Evolutionary conservation across 2,329 filamentous ascomycete species (phyloP).

Genomic region (Colletotrichum sojae): DNA sequence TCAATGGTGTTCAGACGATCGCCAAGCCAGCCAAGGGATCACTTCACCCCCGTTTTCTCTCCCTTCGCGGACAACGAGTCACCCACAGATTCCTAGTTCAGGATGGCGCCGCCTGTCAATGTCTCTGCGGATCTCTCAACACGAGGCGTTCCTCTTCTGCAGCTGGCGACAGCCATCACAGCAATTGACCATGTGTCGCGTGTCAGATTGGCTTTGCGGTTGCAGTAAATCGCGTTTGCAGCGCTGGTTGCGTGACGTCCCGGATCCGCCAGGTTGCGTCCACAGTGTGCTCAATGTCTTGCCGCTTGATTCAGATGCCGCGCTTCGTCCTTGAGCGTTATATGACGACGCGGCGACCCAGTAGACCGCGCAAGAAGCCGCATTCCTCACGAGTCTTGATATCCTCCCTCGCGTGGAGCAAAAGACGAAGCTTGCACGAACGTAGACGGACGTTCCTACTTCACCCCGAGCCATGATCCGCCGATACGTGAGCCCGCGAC

Average conservation of each 20-base stretch:
- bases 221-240: background rate
- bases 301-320: conserved; percentile 8
- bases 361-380: background rate
- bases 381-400: conserved; percentile 6
- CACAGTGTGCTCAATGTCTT: conserved; percentile 13
- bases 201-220: conserved; percentile 8
- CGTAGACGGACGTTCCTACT: background rate
- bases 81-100: background rate
- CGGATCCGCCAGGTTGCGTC: background rate
- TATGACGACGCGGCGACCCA: no score
- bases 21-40: conserved; percentile 22
- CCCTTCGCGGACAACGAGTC: background rate
- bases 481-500: conserved; percentile 31
- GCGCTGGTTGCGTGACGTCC: conserved; percentile 1
- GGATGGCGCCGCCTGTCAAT: background rate
- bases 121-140: conserved; percentile 13
- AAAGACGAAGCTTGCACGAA: conserved; percentile 5
- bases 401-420: background rate
- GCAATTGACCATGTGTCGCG: conserved; percentile 2
- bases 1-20: conserved; percentile 20
- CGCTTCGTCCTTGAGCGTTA: background rate
- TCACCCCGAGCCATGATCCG: conserved; percentile 19
- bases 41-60: background rate
- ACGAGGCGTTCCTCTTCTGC: background rate
- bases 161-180: conserved; percentile 7